phyloP scores from a whole-genome alignment of 2,329 filamentous ascomycete species.

The Monascus ruber region DNA sequence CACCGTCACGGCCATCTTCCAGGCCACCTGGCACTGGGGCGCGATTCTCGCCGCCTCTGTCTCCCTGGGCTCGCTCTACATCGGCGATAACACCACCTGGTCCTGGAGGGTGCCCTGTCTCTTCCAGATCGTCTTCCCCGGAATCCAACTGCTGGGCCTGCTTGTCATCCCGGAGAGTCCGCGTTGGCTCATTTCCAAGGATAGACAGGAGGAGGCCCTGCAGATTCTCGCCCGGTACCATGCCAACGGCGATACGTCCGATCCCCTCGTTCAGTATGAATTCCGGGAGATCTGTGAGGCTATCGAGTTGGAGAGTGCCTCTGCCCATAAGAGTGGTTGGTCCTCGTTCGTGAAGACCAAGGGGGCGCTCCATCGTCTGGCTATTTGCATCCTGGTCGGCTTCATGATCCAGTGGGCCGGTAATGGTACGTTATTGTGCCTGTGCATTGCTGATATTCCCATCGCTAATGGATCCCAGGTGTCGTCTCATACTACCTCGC shows the following conservation, averaged over 20 bases:
- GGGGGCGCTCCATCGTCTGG: slow-evolving; percentile 54
- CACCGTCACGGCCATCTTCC: slow-evolving; percentile 55
- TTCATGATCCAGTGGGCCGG: slow-evolving; percentile 59
- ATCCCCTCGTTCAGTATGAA: slow-evolving; percentile 54
- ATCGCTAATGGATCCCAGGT: no score
- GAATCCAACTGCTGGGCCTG: not conserved
- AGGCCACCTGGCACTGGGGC: slow-evolving; percentile 56
- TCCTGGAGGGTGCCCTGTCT: slow-evolving; percentile 56
- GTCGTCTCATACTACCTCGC: no score
- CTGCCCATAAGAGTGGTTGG: slow-evolving; percentile 42
- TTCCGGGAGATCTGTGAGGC: slow-evolving; percentile 56
- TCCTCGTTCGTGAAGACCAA: slow-evolving; percentile 50
- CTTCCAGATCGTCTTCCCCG: slow-evolving; percentile 41
- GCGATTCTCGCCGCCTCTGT: slow-evolving; percentile 15
- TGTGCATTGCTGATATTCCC: no score
- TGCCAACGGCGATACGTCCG: slow-evolving; percentile 47
- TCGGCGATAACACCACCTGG: slow-evolving; percentile 47
- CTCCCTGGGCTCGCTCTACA: no score
- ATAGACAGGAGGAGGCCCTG: slow-evolving; percentile 51
- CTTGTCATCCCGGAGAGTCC: slow-evolving; percentile 51
- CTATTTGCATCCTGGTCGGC: slow-evolving; percentile 51
- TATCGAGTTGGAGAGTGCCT: slow-evolving; percentile 45
- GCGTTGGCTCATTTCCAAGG: slow-evolving; percentile 53
- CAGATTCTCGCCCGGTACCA: slow-evolving; percentile 53
- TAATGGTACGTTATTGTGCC: slow-evolving; percentile 56